A percentile compares a stretch with the other conserved stretches of the same genome.
phyloP scores from a whole-genome alignment of 2,329 filamentous ascomycete species.

The Fusarium armeniacum region DNA sequence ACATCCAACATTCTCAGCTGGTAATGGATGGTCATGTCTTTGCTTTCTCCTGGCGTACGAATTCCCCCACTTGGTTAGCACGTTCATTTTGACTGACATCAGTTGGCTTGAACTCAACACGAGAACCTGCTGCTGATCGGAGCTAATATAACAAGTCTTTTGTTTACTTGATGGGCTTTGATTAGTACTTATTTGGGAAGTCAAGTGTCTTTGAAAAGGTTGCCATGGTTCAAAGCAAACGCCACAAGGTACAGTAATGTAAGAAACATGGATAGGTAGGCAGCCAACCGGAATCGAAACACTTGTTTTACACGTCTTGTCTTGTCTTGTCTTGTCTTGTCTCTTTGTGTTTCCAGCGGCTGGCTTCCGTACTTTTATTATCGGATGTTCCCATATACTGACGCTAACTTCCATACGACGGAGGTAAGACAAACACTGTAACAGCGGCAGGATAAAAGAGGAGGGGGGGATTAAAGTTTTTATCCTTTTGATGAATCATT shows the following conservation, averaged over 20 bases:
- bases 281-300: conserved; percentile 22
- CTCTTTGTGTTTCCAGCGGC: conserved; percentile 20
- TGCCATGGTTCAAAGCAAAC: conserved; percentile 1
- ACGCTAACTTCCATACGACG: conserved; percentile 13
- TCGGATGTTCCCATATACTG: conserved; percentile 27
- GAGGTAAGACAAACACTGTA: conserved; percentile 6
- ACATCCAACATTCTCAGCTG: conserved; percentile 1
- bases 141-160: conserved; percentile 9
- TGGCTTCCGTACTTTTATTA: conserved; percentile 4
- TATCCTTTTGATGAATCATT: conserved; percentile 13
- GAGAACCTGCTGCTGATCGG: conserved; percentile 18
- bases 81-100: conserved; percentile 6
- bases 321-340: conserved; percentile 1
- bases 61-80: conserved; percentile 12
- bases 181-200: neutral
- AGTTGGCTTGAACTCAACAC: neutral
- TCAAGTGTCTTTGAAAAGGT: neutral
- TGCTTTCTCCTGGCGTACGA: conserved; percentile 1
- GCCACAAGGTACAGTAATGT: neutral
- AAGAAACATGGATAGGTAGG: conserved; percentile 1
- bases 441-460: neutral
- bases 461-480: conserved; percentile 21
- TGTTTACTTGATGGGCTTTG: conserved; percentile 10
- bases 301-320: conserved; percentile 7
- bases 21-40: neutral